These are phyloP conservation scores for Leptodermis oblonga DNA, from an alignment of 257 asterid genomes.

Conservation along the genomic window DNA sequence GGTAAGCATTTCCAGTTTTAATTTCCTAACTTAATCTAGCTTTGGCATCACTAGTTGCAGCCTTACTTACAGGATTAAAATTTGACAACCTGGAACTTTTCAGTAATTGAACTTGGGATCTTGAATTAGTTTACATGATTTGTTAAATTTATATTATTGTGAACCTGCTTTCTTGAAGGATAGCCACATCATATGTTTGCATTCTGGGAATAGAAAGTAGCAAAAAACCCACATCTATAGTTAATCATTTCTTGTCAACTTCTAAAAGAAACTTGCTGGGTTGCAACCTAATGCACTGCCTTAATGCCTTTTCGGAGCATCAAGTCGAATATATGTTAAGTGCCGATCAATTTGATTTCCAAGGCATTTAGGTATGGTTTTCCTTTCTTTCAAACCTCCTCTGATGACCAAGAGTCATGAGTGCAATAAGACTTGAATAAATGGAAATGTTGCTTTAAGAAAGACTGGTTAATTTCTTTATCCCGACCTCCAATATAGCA, in stretches of 20 bases:
- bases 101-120: neutral
- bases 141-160: neutral
- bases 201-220: no score
- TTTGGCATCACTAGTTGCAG: neutral
- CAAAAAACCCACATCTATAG: neutral
- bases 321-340: neutral
- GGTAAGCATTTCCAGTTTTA: conserved; percentile 38
- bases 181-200: neutral
- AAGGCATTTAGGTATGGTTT: neutral
- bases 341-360: neutral
- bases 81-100: neutral
- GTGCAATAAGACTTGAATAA: neutral
- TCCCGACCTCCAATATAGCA: neutral
- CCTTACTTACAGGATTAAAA: neutral
- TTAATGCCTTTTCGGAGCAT: neutral
- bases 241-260: neutral
- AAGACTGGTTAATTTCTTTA: neutral
- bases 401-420: neutral
- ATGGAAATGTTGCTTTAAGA: neutral
- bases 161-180: neutral
- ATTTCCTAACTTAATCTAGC: neutral
- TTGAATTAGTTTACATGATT: neutral
- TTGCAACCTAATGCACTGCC: neutral
- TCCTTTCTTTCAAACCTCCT: neutral
- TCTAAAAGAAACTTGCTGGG: neutral